These are phyloP conservation scores for Anthostomella pinea DNA, from an alignment of 2,329 filamentous ascomycete species.

Conservation along the genomic window DNA sequence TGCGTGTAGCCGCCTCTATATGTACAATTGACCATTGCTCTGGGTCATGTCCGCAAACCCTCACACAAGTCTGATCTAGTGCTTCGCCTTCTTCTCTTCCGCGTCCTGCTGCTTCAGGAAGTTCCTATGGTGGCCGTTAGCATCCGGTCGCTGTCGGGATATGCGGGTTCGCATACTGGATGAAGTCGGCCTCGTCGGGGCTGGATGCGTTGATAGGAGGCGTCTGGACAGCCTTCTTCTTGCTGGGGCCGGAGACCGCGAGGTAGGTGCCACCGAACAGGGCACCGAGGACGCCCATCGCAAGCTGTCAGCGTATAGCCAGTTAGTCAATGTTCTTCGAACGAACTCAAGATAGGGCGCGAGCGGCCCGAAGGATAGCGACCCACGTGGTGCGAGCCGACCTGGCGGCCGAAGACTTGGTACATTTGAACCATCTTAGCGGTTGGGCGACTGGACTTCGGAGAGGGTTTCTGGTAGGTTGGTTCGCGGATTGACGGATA, in stretches of 20 bases:
- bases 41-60: conserved; percentile 18
- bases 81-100: conserved; percentile 41
- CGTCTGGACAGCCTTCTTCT: conserved; percentile 40
- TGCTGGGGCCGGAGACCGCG: conserved; percentile 44
- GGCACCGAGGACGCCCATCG: conserved; percentile 53
- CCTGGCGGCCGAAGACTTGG: conserved; percentile 55
- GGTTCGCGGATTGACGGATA: conserved; percentile 15
- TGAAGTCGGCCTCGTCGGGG: conserved; percentile 63
- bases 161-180: conserved; percentile 50
- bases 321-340: conserved; percentile 15
- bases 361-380: conserved; percentile 11
- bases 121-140: conserved; percentile 37
- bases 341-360: conserved; percentile 3
- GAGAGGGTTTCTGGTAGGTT: conserved; percentile 15
- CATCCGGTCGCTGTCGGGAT: conserved; percentile 16
- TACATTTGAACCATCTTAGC: conserved; percentile 50
- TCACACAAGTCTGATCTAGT: conserved; percentile 31
- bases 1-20: conserved; percentile 26
- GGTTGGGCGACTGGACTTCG: conserved; percentile 27
- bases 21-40: conserved; percentile 28
- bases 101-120: conserved; percentile 44
- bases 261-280: conserved; percentile 50
- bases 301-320: conserved; percentile 41
- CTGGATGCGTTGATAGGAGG: conserved; percentile 62
- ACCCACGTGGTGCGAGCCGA: conserved; percentile 62